phyloP scores from a whole-genome alignment of 352 stramenopile genomes.

The Phytophthora sojae region DNA sequence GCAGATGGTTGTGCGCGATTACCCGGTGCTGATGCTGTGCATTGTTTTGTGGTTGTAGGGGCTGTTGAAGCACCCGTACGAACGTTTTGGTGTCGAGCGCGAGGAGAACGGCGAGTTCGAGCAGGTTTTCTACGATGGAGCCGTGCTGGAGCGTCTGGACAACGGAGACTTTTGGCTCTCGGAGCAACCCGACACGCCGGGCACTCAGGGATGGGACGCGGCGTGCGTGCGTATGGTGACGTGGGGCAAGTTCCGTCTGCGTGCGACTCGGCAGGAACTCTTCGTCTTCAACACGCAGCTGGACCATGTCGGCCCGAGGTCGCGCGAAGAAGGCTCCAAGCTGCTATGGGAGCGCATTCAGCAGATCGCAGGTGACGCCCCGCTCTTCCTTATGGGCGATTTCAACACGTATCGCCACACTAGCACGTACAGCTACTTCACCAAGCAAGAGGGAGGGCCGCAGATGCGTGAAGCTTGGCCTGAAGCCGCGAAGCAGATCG shows the following conservation, averaged over 20 bases:
- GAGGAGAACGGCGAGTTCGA: slow-evolving; percentile 81
- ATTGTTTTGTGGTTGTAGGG: slow-evolving; percentile 21
- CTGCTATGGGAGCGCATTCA: slow-evolving; percentile 76
- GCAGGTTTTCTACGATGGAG: slow-evolving; percentile 83
- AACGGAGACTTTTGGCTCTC: slow-evolving; percentile 83
- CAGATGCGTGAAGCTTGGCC: slow-evolving; percentile 80
- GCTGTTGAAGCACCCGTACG: slow-evolving; percentile 67
- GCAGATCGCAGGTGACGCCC: slow-evolving; percentile 56
- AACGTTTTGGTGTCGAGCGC: slow-evolving; percentile 75
- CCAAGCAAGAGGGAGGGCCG: slow-evolving; percentile 60
- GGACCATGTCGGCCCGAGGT: slow-evolving; percentile 64
- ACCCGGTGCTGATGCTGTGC: not conserved
- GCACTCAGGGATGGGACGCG: slow-evolving; percentile 72
- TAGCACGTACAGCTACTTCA: slow-evolving; percentile 85
- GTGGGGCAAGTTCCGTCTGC: slow-evolving; percentile 75
- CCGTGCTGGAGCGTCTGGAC: slow-evolving; percentile 62
- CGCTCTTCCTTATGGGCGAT: slow-evolving; percentile 83
- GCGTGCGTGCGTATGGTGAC: slow-evolving; percentile 77
- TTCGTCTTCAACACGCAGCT: slow-evolving; percentile 86
- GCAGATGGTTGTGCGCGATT: not conserved
- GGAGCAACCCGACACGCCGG: slow-evolving; percentile 60
- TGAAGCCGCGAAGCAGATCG: slow-evolving; percentile 69
- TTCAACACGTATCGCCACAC: slow-evolving; percentile 91
- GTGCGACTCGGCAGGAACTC: slow-evolving; percentile 67
- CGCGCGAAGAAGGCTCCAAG: slow-evolving; percentile 61